These are phyloP conservation scores for Hypoxylon sp. DNA, from an alignment of 2,329 filamentous ascomycete species.

Conservation along the genomic window DNA sequence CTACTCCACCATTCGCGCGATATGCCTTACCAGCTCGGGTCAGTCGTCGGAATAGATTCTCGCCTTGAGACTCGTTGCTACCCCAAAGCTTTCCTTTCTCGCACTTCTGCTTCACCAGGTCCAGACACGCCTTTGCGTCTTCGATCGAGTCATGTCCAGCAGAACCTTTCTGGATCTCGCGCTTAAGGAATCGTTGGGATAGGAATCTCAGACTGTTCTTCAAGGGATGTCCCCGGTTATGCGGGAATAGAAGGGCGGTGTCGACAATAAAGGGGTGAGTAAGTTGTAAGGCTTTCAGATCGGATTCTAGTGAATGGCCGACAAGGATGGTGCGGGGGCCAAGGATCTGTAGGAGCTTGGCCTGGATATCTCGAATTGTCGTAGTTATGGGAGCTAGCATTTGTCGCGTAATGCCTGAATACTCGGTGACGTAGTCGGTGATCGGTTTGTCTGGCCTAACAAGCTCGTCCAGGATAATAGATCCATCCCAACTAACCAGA, in stretches of 20 bases:
- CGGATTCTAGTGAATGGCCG: constrained; percentile 83
- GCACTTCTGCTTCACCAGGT: constrained; percentile 94
- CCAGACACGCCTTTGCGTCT: constrained; percentile 88
- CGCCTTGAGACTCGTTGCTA: constrained; percentile 77
- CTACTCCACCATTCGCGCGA: constrained; percentile 66
- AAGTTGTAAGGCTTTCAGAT: constrained; percentile 83
- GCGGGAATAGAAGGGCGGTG: constrained; percentile 88
- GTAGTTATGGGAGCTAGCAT: constrained; percentile 87
- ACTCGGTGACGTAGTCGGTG: constrained; percentile 88
- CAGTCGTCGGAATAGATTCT: constrained; percentile 90
- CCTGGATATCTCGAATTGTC: constrained; percentile 82
- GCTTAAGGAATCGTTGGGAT: constrained; percentile 81
- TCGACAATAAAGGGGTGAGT: constrained; percentile 95
- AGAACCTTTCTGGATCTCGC: constrained; percentile 84
- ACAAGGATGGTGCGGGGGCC: constrained; percentile 77
- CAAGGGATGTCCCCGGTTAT: constrained; percentile 86
- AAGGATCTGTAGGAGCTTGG: constrained; percentile 75
- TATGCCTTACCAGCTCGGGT: constrained; percentile 69
- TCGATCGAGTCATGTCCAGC: constrained; percentile 90
- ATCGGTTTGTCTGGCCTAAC: constrained; percentile 92
- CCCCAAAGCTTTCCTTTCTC: constrained; percentile 92
- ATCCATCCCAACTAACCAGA: constrained; percentile 84
- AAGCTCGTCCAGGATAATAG: constrained; percentile 84
- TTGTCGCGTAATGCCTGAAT: constrained; percentile 89
- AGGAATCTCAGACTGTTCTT: constrained; percentile 94